Percentiles rank a stretch among this genome's conserved stretches.
Conservation (phyloP, 2,329 filamentous ascomycete genomes). For the Fusarium robinianum region DNA sequence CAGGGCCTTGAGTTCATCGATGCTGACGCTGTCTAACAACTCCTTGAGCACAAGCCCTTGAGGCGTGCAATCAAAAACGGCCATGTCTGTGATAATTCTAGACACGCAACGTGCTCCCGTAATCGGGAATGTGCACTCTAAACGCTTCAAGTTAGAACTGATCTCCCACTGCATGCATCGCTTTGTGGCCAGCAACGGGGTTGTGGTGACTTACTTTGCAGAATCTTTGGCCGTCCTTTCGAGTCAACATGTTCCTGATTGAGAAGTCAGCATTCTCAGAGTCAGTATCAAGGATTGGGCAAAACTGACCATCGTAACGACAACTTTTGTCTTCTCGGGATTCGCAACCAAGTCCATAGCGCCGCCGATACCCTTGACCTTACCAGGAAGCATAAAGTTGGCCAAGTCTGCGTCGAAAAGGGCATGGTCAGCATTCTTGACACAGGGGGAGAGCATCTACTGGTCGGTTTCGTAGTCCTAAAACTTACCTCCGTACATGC, state of each 20-base stretch:
- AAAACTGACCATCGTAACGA: conserved; percentile 75
- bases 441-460: too few species aligned
- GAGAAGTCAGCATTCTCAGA: background rate
- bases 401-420: conserved; percentile 70
- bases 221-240: conserved; percentile 88
- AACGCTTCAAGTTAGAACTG: background rate
- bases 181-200: background rate
- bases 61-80: conserved; percentile 6
- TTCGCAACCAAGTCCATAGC: conserved; percentile 93
- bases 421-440: too few species aligned
- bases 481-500: conserved; percentile 54
- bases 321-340: conserved; percentile 82
- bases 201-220: conserved; percentile 65
- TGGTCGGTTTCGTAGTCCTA: too few species aligned
- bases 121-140: conserved; percentile 77
- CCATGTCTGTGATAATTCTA: conserved; percentile 82
- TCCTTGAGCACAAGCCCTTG: conserved; percentile 2
- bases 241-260: conserved; percentile 80
- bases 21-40: background rate
- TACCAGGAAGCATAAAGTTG: conserved; percentile 90
- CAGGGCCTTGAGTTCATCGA: conserved; percentile 3
- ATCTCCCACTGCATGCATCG: too few species aligned
- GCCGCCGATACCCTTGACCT: conserved; percentile 90
- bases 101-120: conserved; percentile 87
- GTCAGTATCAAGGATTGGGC: background rate